phyloP scores from a whole-genome alignment of 2,329 filamentous ascomycete genomes.

The Neoascochyta sp. region DNA sequence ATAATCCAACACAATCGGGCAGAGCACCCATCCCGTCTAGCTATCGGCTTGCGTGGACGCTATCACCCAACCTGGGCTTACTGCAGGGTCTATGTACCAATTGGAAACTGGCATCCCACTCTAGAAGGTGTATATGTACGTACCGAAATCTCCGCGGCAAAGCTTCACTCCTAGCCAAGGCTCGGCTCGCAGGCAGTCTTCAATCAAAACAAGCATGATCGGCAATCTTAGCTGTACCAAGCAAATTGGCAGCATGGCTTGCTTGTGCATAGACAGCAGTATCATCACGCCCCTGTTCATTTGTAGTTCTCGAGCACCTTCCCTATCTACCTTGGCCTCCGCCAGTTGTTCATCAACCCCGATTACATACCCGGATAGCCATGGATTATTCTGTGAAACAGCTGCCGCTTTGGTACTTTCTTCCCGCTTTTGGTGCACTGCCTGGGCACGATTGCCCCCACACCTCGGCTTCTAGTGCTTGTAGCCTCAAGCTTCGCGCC shows the following conservation, averaged over 20 bases:
- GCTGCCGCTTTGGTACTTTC: slow-evolving; percentile 6
- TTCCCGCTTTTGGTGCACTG: slow-evolving; percentile 7
- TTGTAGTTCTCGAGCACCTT: slow-evolving; percentile 12
- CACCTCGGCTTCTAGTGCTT: slow-evolving; percentile 12
- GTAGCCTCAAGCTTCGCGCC: slow-evolving; percentile 19
- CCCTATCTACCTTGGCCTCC: slow-evolving; percentile 10
- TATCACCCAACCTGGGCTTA: no score
- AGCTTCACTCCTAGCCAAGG: slow-evolving; percentile 15
- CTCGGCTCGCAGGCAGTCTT: slow-evolving; percentile 9
- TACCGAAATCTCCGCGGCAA: slow-evolving; percentile 1
- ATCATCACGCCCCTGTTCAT: slow-evolving; percentile 20
- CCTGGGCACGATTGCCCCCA: slow-evolving; percentile 15
- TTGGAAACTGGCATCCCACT: no score
- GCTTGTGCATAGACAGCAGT: slow-evolving; percentile 12
- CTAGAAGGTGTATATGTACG: no score
- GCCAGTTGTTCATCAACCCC: no score
- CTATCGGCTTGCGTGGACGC: no score
- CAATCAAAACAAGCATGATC: slow-evolving; percentile 27
- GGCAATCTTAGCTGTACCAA: slow-evolving; percentile 12
- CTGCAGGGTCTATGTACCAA: no score
- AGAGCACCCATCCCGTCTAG: no score
- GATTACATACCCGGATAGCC: no score
- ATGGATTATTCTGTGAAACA: slow-evolving; percentile 4
- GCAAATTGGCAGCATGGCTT: slow-evolving; percentile 15
- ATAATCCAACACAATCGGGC: no score